Evolutionary conservation across 2,329 filamentous ascomycete genomes (phyloP).

Genomic region (Nemania serpens): DNA sequence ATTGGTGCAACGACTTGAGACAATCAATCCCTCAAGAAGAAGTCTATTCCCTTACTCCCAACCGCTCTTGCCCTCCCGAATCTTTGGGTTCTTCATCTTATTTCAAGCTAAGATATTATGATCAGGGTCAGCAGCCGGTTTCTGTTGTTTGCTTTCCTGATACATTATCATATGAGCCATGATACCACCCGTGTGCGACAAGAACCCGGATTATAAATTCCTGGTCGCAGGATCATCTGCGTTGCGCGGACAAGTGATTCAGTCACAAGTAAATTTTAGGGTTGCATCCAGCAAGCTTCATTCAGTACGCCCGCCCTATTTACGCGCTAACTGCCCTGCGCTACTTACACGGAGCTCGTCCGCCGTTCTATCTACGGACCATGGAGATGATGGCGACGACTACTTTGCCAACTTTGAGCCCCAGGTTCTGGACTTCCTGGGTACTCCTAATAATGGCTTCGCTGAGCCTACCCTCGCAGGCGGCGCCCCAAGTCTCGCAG

Average conservation of each 20-base stretch:
- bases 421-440: conserved; percentile 2
- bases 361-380: not conserved
- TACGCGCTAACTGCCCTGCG: conserved; percentile 12
- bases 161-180: not conserved
- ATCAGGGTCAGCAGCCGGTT: not conserved
- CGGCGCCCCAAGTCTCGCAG: conserved; percentile 15
- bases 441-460: conserved; percentile 11
- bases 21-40: too few relatives aligned
- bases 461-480: conserved; percentile 2
- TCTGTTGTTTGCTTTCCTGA: not conserved
- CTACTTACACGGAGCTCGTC: not conserved
- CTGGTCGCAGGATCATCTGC: conserved; percentile 10
- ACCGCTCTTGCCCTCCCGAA: not conserved
- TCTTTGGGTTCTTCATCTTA: not conserved
- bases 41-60: too few relatives aligned
- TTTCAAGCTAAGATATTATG: not conserved
- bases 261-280: conserved; percentile 1
- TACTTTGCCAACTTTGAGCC: conserved; percentile 3
- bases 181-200: conserved; percentile 2
- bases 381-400: conserved; percentile 4
- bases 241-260: not conserved
- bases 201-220: not conserved
- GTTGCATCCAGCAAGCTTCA: conserved; percentile 1
- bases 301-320: not conserved
- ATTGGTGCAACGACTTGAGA: not conserved